Conservation (phyloP, 163 green algal species). For the Chlamydomonas reinhardtii region DNA sequence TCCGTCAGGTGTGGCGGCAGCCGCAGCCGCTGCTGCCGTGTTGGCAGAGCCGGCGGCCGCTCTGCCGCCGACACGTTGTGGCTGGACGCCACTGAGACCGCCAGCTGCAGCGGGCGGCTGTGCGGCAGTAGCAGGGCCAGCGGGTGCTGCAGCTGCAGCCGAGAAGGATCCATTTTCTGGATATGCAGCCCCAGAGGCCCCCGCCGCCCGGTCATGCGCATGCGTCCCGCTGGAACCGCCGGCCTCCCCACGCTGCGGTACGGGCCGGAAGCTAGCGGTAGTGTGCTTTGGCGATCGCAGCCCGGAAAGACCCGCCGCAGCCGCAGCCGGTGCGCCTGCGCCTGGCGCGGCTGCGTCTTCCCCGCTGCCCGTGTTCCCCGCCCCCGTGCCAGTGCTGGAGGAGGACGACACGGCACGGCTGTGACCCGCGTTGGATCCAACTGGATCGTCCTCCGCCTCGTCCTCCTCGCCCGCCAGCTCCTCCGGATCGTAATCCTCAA, state of each 20-base stretch:
- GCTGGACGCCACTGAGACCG: no score
- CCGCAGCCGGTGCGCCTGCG: no score
- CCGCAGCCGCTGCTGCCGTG: not conserved
- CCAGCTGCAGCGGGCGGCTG: no score
- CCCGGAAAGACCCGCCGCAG: not conserved
- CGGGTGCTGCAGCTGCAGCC: no score
- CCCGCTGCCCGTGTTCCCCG: not conserved
- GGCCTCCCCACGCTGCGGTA: no score
- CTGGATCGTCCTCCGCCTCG: constrained; percentile 1
- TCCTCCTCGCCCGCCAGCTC: not conserved
- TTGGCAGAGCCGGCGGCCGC: no score
- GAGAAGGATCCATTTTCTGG: no score
- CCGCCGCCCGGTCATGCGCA: no score
- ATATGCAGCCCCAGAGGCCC: no score
- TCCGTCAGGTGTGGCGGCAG: not conserved
- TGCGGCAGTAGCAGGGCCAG: no score
- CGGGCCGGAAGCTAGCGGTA: constrained; percentile 27
- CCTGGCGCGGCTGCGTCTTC: not conserved
- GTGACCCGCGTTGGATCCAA: not conserved
- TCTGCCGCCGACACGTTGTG: not conserved
- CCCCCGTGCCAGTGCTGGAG: not conserved
- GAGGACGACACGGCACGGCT: not conserved
- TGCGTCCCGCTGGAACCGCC: no score
- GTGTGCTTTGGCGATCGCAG: constrained; percentile 14
- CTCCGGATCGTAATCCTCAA: not conserved